phyloP scores from a whole-genome alignment of 768 basidiomycete genomes.

The Ramaria sp. region DNA sequence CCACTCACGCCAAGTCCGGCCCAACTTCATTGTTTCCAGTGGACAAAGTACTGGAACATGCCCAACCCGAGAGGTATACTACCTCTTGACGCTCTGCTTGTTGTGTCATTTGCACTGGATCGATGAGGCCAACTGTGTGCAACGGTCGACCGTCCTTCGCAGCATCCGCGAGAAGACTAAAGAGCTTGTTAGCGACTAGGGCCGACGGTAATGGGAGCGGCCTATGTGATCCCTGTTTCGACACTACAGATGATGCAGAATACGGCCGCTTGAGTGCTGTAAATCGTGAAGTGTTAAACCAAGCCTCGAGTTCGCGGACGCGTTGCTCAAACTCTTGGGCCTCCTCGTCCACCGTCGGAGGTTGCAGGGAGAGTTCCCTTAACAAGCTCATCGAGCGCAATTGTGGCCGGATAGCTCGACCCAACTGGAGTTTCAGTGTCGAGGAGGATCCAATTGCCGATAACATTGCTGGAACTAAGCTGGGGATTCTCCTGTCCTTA shows the following conservation, averaged over 20 bases:
- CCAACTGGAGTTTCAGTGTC: neutral
- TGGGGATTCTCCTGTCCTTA: neutral
- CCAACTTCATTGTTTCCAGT: conserved; percentile 89
- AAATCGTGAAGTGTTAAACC: conserved; percentile 73
- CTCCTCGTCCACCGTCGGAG: conserved; percentile 51
- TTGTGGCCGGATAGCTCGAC: neutral
- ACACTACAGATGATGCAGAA: conserved; percentile 64
- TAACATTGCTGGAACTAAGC: neutral
- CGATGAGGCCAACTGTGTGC: conserved; percentile 89
- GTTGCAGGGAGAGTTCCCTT: conserved; percentile 39
- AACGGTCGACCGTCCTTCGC: conserved; percentile 58
- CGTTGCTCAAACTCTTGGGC: conserved; percentile 47
- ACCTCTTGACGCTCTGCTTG: conserved; percentile 82
- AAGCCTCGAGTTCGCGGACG: conserved; percentile 52
- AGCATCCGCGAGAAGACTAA: conserved; percentile 49
- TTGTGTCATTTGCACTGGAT: conserved; percentile 91
- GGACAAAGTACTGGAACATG: conserved; percentile 73
- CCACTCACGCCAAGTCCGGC: conserved; percentile 69
- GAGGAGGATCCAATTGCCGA: neutral
- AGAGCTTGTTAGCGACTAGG: conserved; percentile 82
- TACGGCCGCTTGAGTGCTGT: conserved; percentile 67
- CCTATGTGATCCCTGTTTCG: conserved; percentile 83
- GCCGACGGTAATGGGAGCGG: conserved; percentile 67
- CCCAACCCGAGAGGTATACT: conserved; percentile 92
- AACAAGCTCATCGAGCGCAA: conserved; percentile 4